Evolutionary conservation across 1,139 yeast species (phyloP).

Genomic region (Debaryomyces psychrophilus): DNA sequence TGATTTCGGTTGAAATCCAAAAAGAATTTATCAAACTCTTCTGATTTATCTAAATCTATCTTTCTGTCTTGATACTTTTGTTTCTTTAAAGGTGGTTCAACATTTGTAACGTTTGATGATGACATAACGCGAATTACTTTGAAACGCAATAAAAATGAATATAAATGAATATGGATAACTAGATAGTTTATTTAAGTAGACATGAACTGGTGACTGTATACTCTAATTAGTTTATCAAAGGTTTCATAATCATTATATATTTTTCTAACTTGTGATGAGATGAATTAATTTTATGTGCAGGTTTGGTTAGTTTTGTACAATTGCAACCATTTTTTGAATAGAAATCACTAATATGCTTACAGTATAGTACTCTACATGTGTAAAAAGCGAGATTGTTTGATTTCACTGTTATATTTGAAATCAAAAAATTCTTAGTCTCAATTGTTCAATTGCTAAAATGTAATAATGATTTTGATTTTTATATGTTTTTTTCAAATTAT

Average conservation of each 20-base stretch:
- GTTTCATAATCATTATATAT: not conserved
- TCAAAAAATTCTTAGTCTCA: no score
- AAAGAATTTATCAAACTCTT: constrained; percentile 7
- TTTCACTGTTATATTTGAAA: no score
- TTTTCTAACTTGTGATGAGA: constrained; percentile 2
- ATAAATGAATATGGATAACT: not conserved
- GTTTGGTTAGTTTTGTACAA: not conserved
- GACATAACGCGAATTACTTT: not conserved
- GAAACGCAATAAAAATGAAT: not conserved
- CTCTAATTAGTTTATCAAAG: not conserved
- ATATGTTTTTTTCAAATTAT: no score
- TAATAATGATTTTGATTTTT: no score
- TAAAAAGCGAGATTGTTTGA: no score
- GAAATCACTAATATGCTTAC: no score
- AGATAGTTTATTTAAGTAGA: not conserved
- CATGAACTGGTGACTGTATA: not conserved
- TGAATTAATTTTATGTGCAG: not conserved
- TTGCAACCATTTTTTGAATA: not conserved
- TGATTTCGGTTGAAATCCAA: constrained; percentile 2
- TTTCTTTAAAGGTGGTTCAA: constrained; percentile 8
- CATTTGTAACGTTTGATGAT: not conserved
- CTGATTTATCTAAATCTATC: not conserved
- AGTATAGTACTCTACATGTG: no score
- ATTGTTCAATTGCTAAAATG: no score
- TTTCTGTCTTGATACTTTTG: not conserved